phyloP scores from a whole-genome alignment of 495 filamentous ascomycete species.

The Hyaloscypha hepaticicola region DNA sequence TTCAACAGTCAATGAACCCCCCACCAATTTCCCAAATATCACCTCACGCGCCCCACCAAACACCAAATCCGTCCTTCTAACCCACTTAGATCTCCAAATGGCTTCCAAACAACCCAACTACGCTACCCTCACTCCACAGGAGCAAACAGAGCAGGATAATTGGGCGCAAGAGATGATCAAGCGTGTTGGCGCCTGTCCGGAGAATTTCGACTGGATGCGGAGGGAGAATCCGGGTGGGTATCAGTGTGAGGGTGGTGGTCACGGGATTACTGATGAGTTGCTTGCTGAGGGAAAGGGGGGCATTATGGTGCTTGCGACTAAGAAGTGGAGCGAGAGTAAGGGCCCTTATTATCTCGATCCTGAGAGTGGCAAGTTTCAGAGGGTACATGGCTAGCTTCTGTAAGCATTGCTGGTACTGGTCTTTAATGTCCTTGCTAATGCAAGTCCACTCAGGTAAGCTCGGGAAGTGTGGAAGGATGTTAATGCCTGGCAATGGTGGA shows the following conservation, averaged over 20 bases:
- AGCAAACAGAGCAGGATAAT: slow-evolving; percentile 2
- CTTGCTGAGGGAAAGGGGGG: slow-evolving; percentile 18
- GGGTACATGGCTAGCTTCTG: too few species aligned
- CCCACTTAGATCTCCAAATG: background rate
- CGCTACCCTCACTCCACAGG: background rate
- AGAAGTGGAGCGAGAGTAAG: background rate
- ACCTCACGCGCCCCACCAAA: background rate
- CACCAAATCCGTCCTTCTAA: background rate
- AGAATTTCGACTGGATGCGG: background rate
- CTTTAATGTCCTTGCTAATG: background rate
- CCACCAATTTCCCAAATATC: too few species aligned
- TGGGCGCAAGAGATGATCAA: slow-evolving; percentile 14
- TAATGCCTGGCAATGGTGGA: too few species aligned
- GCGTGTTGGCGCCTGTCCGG: background rate
- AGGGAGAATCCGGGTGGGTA: slow-evolving; percentile 3
- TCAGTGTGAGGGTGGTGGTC: slow-evolving; percentile 14
- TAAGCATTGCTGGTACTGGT: too few species aligned
- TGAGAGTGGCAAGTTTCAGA: background rate
- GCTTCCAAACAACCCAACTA: background rate
- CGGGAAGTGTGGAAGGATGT: too few species aligned
- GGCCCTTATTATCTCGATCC: background rate
- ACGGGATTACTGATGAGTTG: slow-evolving; percentile 17
- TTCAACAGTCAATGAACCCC: too few species aligned
- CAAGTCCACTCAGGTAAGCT: background rate
- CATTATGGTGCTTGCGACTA: background rate